These are phyloP conservation scores for Staphylotrichum tortipilum DNA, from an alignment of 495 filamentous ascomycete genomes.

Conservation along the genomic window DNA sequence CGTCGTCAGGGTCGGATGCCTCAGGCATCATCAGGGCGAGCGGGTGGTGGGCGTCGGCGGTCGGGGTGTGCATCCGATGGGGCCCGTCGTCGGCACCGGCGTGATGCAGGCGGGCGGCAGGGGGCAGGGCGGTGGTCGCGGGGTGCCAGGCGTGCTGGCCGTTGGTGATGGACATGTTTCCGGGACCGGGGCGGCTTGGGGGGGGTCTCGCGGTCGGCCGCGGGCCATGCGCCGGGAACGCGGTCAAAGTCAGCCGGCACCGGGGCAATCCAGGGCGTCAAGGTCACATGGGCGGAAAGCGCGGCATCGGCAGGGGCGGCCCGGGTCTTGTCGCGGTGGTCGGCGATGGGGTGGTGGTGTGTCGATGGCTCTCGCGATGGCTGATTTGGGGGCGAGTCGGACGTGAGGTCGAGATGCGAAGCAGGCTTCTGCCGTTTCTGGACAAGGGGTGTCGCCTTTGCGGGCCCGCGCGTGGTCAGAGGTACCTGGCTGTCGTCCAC, in stretches of 20 bases:
- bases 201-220: slow-evolving; percentile 23
- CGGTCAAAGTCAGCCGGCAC: slow-evolving; percentile 38
- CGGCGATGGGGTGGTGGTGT: slow-evolving; percentile 29
- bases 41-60: slow-evolving; percentile 29
- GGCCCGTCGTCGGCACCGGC: slow-evolving; percentile 29
- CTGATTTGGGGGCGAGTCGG: slow-evolving; percentile 32
- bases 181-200: slow-evolving; percentile 25
- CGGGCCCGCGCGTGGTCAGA: background rate
- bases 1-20: slow-evolving; percentile 43
- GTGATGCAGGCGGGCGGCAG: slow-evolving; percentile 26
- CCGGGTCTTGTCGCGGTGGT: slow-evolving; percentile 19
- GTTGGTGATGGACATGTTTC: slow-evolving; percentile 44
- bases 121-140: slow-evolving; percentile 24
- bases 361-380: slow-evolving; percentile 33
- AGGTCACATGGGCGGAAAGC: slow-evolving; percentile 32
- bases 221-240: slow-evolving; percentile 43
- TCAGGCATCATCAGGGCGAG: slow-evolving; percentile 42
- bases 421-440: slow-evolving; percentile 28
- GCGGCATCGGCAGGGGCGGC: slow-evolving; percentile 37
- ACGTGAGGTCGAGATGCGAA: slow-evolving; percentile 40
- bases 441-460: slow-evolving; percentile 23
- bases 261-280: slow-evolving; percentile 29
- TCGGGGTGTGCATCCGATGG: slow-evolving; percentile 27
- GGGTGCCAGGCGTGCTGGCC: slow-evolving; percentile 42
- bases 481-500: background rate